A percentile compares a stretch with the other conserved stretches of the same genome.
Conservation (phyloP, 2,329 filamentous ascomycete genomes). For the Penicillium fuscoglaucum region DNA sequence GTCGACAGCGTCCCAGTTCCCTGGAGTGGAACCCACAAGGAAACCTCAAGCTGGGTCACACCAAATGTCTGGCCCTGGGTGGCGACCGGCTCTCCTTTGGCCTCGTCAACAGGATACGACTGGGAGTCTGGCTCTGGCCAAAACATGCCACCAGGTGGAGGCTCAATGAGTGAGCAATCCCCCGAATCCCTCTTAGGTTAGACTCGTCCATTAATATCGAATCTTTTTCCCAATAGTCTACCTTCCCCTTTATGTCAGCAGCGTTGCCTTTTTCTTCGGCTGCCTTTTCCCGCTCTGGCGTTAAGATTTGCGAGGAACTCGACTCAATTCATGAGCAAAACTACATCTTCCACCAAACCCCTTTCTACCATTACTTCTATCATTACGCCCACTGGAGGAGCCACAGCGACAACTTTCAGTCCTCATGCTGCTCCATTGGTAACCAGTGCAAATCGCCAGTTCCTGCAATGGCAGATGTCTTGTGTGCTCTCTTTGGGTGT, state of each 20-base stretch:
- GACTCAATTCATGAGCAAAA: constrained; percentile 12
- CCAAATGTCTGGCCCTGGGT: constrained; percentile 71
- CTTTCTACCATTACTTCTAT: constrained; percentile 1
- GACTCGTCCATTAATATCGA: constrained; percentile 30
- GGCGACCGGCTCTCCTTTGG: constrained; percentile 53
- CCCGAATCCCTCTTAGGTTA: constrained; percentile 21
- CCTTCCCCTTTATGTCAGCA: constrained; percentile 56
- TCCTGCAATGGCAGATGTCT: constrained; percentile 16
- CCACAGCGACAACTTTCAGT: constrained; percentile 3
- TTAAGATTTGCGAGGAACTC: constrained; percentile 34
- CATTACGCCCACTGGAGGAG: constrained; percentile 2
- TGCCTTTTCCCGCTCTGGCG: constrained; percentile 50
- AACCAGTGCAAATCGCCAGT: constrained; percentile 19
- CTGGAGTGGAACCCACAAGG: constrained; percentile 54
- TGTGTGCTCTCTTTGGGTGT: constrained; percentile 28
- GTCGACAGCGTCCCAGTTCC: constrained; percentile 66
- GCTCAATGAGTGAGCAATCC: constrained; percentile 63
- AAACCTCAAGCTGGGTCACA: constrained; percentile 51
- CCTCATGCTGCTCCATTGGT: constrained; percentile 22
- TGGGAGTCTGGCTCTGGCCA: constrained; percentile 79
- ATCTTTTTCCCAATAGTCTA: constrained; percentile 41
- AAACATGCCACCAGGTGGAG: constrained; percentile 70
- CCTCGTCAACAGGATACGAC: constrained; percentile 55
- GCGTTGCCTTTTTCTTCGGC: constrained; percentile 47
- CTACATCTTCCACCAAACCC: background rate